A percentile compares a stretch with the other conserved stretches of the same genome.
Conservation (phyloP, 495 filamentous ascomycete genomes). For the Neurospora cerealis region DNA sequence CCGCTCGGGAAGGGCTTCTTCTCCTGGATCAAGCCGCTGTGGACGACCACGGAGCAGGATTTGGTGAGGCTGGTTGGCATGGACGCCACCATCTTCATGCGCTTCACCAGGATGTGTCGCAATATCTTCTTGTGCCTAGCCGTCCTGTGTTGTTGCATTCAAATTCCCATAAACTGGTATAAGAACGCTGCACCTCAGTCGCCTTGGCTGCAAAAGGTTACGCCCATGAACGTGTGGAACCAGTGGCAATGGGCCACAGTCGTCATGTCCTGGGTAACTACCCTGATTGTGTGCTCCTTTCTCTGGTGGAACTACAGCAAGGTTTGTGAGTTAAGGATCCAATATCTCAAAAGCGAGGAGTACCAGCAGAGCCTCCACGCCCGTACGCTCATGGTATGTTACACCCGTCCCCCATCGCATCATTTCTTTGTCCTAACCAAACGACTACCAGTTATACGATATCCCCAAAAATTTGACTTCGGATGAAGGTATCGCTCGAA, state of each 20-base stretch:
- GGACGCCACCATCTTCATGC: constrained; percentile 83
- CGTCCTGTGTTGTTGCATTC: constrained; percentile 62
- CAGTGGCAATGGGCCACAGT: constrained; percentile 70
- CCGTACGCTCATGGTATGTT: constrained; percentile 71
- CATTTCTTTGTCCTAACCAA: constrained; percentile 9
- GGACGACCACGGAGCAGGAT: constrained; percentile 63
- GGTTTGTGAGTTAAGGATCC: constrained; percentile 56
- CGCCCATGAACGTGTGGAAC: constrained; percentile 46
- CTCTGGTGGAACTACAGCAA: constrained; percentile 84
- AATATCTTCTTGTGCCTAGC: constrained; percentile 72
- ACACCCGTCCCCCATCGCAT: not conserved
- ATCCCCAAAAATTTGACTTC: constrained; percentile 62
- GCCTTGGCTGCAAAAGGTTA: constrained; percentile 43
- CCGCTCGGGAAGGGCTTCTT: constrained; percentile 75
- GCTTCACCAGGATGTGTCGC: constrained; percentile 84
- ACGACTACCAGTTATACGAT: constrained; percentile 57
- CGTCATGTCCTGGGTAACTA: constrained; percentile 66
- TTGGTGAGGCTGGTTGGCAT: constrained; percentile 72
- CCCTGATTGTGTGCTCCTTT: constrained; percentile 65
- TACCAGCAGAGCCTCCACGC: constrained; percentile 85
- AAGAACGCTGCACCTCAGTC: constrained; percentile 39
- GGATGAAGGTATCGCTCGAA: constrained; percentile 76
- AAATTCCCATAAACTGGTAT: constrained; percentile 75
- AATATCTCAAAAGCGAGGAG: constrained; percentile 79
- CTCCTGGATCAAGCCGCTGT: constrained; percentile 72